Percentiles rank a stretch among this genome's conserved stretches.
Evolutionary conservation across 345 rosid genomes (phyloP).

Genomic region (Eucalyptus regnans): DNA sequence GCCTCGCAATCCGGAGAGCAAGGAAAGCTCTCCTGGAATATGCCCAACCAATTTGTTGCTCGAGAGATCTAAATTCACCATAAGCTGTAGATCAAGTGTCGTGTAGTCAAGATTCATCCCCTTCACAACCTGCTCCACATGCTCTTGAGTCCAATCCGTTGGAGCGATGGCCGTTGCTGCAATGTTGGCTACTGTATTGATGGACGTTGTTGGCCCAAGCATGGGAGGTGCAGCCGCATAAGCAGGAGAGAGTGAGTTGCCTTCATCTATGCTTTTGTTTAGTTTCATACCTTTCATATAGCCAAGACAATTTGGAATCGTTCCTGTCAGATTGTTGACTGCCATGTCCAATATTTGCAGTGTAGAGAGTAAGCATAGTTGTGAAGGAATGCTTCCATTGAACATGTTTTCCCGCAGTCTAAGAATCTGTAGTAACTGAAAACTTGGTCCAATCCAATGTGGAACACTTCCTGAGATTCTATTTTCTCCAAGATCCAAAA

Average conservation of each 20-base stretch:
- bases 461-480: not conserved
- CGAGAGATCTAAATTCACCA: slow-evolving; percentile 8
- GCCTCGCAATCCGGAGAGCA: not conserved
- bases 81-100: not conserved
- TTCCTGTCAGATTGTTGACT: not conserved
- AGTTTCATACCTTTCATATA: not conserved
- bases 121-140: not conserved
- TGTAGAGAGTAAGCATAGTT: not conserved
- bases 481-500: not conserved
- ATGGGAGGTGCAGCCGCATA: not conserved
- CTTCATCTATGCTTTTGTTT: not conserved
- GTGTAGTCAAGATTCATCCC: not conserved
- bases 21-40: not conserved
- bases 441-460: not conserved
- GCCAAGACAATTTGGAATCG: not conserved
- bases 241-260: no score
- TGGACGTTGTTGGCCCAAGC: rapidly evolving
- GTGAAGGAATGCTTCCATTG: not conserved
- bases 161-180: no score
- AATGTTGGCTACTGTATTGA: no score
- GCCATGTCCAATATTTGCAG: not conserved
- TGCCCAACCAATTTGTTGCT: slow-evolving; percentile 4
- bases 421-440: not conserved
- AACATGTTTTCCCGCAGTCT: not conserved
- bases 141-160: not conserved